Conservation (phyloP, 2,329 filamentous ascomycete species). For the Stemphylium beticola region DNA sequence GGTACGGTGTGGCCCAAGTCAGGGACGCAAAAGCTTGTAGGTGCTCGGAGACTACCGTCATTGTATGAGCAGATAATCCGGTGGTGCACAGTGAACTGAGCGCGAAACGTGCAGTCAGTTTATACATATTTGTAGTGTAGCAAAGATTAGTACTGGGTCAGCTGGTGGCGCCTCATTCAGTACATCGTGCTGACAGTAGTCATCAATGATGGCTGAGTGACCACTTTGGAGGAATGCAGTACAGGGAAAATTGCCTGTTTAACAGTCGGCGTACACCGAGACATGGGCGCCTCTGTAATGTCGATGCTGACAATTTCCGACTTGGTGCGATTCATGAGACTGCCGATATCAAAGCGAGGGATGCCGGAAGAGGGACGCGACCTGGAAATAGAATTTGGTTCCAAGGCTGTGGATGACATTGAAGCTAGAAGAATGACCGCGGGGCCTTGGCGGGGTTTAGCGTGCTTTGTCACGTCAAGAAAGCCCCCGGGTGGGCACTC, state of each 20-base stretch:
- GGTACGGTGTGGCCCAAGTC: slow-evolving; percentile 29
- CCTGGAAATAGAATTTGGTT: not conserved
- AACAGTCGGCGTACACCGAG: not conserved
- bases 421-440: not conserved
- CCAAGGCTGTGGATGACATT: not conserved
- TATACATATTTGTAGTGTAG: not conserved
- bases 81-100: not conserved
- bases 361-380: not conserved
- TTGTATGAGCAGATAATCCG: slow-evolving; percentile 3
- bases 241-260: not conserved
- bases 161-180: not conserved
- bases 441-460: not conserved
- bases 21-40: slow-evolving; percentile 30
- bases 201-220: not conserved
- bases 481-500: not conserved
- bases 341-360: not conserved
- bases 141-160: not conserved
- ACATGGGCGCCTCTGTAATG: not conserved
- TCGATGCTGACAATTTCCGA: not conserved
- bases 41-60: slow-evolving; percentile 14
- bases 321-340: not conserved
- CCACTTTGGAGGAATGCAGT: not conserved
- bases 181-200: not conserved
- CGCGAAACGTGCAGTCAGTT: not conserved
- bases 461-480: not conserved